Evolutionary conservation across 495 filamentous ascomycete genomes (phyloP).

Genomic region (Niebla homalea): DNA sequence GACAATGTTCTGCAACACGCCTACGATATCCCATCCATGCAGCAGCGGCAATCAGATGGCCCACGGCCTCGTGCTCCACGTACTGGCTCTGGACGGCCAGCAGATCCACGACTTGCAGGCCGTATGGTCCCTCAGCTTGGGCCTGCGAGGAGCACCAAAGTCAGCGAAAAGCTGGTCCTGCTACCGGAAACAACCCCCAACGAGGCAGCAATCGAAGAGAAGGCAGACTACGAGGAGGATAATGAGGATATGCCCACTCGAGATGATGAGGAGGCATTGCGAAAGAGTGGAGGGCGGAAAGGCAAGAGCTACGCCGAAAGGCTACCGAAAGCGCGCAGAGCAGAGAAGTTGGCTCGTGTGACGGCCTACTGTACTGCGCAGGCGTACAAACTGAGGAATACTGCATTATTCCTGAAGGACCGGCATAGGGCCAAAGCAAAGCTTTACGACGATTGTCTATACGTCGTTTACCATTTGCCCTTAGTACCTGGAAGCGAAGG

Average conservation of each 20-base stretch:
- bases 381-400: constrained; percentile 73
- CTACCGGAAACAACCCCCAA: constrained; percentile 63
- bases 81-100: constrained; percentile 24
- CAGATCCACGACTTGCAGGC: constrained; percentile 29
- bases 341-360: constrained; percentile 76
- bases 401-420: constrained; percentile 75
- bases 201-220: constrained; percentile 34
- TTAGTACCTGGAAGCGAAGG: constrained; percentile 74
- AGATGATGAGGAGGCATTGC: constrained; percentile 64
- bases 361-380: constrained; percentile 97
- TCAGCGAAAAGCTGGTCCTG: constrained; percentile 91
- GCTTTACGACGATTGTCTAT: constrained; percentile 97
- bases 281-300: constrained; percentile 48
- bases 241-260: constrained; percentile 58
- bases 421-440: constrained; percentile 90
- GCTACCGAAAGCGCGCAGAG: constrained; percentile 73
- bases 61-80: constrained; percentile 35
- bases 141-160: constrained; percentile 76
- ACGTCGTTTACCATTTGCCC: constrained; percentile 87
- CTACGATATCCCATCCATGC: constrained; percentile 89
- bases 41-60: constrained; percentile 59
- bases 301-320: constrained; percentile 94
- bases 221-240: constrained; percentile 39
- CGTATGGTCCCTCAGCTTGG: constrained; percentile 56
- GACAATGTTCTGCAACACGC: constrained; percentile 91